Evolutionary conservation across 139 green algal genomes (phyloP).

Genomic region (Chlamydomonas incerta): DNA sequence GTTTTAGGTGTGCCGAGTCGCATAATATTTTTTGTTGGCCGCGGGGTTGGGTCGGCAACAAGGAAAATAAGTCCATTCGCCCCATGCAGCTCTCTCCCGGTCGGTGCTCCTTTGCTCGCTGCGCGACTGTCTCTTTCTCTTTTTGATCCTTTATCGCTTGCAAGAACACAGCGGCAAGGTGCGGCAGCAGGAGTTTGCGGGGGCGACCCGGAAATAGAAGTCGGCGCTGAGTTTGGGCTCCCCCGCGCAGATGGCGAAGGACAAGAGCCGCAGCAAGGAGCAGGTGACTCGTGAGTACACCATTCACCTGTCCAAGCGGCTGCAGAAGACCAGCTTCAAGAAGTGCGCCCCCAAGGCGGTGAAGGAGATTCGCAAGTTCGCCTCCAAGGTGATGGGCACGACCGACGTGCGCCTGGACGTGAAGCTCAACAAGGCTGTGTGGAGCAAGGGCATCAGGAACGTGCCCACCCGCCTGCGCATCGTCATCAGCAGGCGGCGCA

Average conservation of each 20-base stretch:
- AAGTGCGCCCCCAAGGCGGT: constrained; percentile 93
- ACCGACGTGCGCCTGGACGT: constrained; percentile 97
- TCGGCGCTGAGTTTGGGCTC: not conserved
- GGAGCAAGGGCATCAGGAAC: constrained; percentile 95
- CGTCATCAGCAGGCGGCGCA: constrained; percentile 90
- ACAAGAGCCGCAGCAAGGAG: constrained; percentile 80
- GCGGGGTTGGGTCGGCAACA: no score
- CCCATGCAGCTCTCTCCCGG: no score
- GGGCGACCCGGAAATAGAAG: not conserved
- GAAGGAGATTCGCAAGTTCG: constrained; percentile 98
- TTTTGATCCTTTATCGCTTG: constrained; percentile 1
- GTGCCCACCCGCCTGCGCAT: constrained; percentile 94
- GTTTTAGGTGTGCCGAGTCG: no score
- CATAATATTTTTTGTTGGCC: no score
- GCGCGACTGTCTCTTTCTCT: not conserved
- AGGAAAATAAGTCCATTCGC: no score
- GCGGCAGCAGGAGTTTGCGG: no score
- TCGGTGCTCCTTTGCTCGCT: no score
- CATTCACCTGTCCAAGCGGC: constrained; percentile 97
- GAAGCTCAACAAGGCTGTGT: constrained; percentile 99
- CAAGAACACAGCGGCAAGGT: not conserved
- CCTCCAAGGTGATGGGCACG: constrained; percentile 95
- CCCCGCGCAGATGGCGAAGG: constrained; percentile 67
- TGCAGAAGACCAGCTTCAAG: constrained; percentile 97
- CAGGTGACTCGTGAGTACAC: constrained; percentile 97